Conservation (phyloP, 106 monocot genomes). For the Gastrodia elata region DNA sequence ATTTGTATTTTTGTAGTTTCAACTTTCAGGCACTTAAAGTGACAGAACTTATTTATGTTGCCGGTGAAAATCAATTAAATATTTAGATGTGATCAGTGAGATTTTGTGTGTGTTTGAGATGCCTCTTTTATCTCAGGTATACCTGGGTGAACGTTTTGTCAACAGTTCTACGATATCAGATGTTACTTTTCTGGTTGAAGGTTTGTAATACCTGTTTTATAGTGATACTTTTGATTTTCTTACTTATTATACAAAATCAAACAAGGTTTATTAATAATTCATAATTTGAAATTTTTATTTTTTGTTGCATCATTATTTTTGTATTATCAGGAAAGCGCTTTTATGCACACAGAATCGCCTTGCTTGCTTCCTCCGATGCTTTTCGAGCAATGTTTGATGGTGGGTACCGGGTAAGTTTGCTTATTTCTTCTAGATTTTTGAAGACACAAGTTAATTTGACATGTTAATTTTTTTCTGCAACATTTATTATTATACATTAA, state of each 20-base stretch:
- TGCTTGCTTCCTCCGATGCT: conserved; percentile 96
- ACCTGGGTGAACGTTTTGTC: conserved; percentile 94
- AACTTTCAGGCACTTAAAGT: background rate
- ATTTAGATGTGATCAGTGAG: background rate
- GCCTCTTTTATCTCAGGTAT: conserved; percentile 49
- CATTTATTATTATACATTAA: background rate
- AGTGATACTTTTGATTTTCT: background rate
- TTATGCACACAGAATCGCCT: conserved; percentile 92
- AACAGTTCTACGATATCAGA: conserved; percentile 86
- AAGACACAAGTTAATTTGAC: background rate
- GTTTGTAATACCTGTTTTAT: conserved; percentile 20
- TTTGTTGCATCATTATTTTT: background rate
- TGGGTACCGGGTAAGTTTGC: conserved; percentile 75
- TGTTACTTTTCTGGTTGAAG: conserved; percentile 98
- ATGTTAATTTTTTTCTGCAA: background rate
- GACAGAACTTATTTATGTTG: background rate
- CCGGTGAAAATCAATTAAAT: background rate
- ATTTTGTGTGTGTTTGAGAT: background rate
- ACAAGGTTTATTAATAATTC: background rate
- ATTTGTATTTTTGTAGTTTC: background rate
- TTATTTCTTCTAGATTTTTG: background rate
- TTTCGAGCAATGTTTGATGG: conserved; percentile 99
- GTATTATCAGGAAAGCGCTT: conserved; percentile 68
- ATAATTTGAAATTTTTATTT: background rate
- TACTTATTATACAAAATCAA: background rate